Conservation (phyloP, 202 grass and related monocot genomes). For the Carex sylvatica region DNA sequence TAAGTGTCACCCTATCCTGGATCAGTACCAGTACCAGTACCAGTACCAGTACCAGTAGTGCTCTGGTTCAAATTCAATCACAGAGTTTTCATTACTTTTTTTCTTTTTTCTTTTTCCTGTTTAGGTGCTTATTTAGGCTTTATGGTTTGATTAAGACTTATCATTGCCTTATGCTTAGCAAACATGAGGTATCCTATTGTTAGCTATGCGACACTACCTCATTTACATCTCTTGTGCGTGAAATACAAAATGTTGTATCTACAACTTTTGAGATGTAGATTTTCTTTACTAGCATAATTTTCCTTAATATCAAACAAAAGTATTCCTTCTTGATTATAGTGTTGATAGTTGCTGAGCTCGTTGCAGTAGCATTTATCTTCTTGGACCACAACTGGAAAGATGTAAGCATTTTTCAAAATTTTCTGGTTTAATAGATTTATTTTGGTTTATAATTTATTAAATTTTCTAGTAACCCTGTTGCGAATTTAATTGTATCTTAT, state of each 20-base stretch:
- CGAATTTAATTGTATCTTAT: slow-evolving; percentile 13
- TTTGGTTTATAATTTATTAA: slow-evolving; percentile 19
- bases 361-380: slow-evolving; percentile 78
- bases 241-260: background rate
- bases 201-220: background rate
- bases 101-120: no score
- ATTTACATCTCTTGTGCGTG: background rate
- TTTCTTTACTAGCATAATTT: slow-evolving; percentile 26
- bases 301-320: slow-evolving; percentile 64
- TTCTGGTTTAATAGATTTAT: background rate
- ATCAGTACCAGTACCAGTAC: no score
- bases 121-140: background rate
- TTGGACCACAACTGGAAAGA: slow-evolving; percentile 88
- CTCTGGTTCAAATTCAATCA: background rate
- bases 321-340: slow-evolving; percentile 84
- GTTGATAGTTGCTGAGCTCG: slow-evolving; percentile 92
- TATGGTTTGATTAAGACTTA: background rate
- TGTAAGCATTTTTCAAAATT: slow-evolving; percentile 39
- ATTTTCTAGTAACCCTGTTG: background rate
- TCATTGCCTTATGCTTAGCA: background rate
- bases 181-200: background rate
- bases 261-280: slow-evolving; percentile 11
- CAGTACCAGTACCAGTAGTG: background rate
- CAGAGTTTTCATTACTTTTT: background rate
- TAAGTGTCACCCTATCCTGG: background rate